Evolutionary conservation across 78 protist species (phyloP).

Genomic region (slime mould (Dictyostelium discoideum)): DNA sequence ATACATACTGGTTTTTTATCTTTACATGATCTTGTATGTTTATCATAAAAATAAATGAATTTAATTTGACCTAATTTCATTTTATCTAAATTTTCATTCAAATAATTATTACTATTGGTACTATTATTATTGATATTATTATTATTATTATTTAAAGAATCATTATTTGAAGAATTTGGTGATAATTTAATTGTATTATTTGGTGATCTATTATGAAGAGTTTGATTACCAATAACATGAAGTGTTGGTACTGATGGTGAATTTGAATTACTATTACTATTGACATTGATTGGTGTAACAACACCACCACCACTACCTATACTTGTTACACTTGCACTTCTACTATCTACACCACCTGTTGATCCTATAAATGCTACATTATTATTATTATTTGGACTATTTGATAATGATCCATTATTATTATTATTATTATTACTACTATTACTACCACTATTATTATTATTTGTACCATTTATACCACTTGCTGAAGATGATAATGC

Average conservation of each 20-base stretch:
- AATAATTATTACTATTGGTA: background rate
- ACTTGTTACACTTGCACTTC: background rate
- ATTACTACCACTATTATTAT: background rate
- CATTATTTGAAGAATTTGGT: background rate
- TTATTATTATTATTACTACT: background rate
- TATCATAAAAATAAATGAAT: slow-evolving; percentile 61
- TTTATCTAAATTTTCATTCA: slow-evolving; percentile 8
- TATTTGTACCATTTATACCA: background rate
- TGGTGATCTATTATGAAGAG: slow-evolving; percentile 21
- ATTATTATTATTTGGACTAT: background rate
- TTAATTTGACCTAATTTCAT: slow-evolving; percentile 68
- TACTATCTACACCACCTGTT: background rate
- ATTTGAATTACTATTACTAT: background rate
- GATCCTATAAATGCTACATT: background rate
- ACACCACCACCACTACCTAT: background rate
- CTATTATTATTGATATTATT: background rate
- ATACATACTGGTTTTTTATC: slow-evolving; percentile 48
- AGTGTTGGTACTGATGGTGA: slow-evolving; percentile 27
- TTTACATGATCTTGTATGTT: slow-evolving; percentile 36
- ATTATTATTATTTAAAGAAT: background rate
- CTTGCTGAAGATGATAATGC: background rate
- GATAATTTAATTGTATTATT: slow-evolving; percentile 4
- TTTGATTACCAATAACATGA: background rate
- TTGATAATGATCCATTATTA: background rate
- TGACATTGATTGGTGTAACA: background rate